A percentile compares a stretch with the other conserved stretches of the same genome.
phyloP scores from a whole-genome alignment of 2,329 filamentous ascomycete species.

The Cladophialophora exuberans region DNA sequence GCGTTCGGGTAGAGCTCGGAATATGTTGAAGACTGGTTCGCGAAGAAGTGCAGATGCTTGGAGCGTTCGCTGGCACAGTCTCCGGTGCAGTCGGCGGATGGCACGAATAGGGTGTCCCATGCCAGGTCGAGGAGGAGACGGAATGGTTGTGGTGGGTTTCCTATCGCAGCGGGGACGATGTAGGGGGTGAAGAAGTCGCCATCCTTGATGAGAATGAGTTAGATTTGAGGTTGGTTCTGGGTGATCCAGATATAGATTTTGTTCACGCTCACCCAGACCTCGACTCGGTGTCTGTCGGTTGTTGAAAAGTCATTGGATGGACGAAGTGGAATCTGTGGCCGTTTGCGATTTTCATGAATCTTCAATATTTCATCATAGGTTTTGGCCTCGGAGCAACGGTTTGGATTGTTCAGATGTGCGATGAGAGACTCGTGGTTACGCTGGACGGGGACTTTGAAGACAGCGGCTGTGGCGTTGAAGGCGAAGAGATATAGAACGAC shows the following conservation, averaged over 20 bases:
- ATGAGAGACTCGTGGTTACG: background rate
- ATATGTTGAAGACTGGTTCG: background rate
- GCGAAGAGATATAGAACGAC: background rate
- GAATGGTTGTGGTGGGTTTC: background rate
- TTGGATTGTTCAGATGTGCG: background rate
- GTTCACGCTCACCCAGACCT: background rate
- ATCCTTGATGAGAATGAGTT: background rate
- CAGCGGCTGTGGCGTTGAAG: background rate
- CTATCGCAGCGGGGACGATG: background rate
- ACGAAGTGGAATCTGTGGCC: background rate
- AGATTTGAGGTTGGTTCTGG: background rate
- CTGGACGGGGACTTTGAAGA: background rate
- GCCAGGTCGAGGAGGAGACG: background rate
- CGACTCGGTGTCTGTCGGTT: background rate
- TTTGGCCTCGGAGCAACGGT: background rate
- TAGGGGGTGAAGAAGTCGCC: background rate
- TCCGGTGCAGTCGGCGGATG: background rate
- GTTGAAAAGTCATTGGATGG: background rate
- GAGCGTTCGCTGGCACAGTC: background rate
- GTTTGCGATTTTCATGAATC: background rate
- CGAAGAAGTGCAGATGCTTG: background rate
- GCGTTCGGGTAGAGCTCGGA: background rate
- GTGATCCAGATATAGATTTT: background rate
- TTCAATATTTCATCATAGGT: background rate
- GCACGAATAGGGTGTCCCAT: conserved; percentile 2